phyloP scores from a whole-genome alignment of 306 rosid species.

The Medicago truncatula region DNA sequence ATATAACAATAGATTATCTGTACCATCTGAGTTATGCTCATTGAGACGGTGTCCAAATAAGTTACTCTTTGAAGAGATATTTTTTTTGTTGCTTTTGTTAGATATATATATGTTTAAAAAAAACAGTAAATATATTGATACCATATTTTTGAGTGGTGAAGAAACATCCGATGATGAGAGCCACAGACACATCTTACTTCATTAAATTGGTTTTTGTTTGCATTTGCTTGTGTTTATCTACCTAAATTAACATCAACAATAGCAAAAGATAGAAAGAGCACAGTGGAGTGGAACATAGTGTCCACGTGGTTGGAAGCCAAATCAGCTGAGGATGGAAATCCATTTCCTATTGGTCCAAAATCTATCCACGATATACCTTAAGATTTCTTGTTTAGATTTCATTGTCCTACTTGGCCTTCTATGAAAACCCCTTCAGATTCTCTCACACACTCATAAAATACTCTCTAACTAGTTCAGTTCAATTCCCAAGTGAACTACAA shows the following conservation, averaged over 20 bases:
- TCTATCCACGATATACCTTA: constrained; percentile 70
- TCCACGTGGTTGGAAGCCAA: constrained; percentile 73
- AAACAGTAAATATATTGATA: too few species aligned
- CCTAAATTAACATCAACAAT: background rate
- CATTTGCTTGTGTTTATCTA: constrained; percentile 10
- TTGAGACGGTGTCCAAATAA: too few species aligned
- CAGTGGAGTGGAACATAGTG: constrained; percentile 23
- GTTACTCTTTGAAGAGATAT: too few species aligned
- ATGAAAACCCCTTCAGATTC: constrained; percentile 47
- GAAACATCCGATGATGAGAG: background rate
- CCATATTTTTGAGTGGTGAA: constrained; percentile 30
- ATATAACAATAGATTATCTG: too few species aligned
- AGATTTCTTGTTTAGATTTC: constrained; percentile 72
- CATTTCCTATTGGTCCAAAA: constrained; percentile 77
- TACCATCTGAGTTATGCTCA: too few species aligned
- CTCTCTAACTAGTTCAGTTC: constrained; percentile 19
- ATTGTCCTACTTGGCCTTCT: constrained; percentile 72
- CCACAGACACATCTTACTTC: background rate
- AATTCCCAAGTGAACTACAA: constrained; percentile 17
- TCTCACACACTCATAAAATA: constrained; percentile 49
- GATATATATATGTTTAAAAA: too few species aligned
- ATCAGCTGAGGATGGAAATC: constrained; percentile 57
- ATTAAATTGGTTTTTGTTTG: constrained; percentile 38
- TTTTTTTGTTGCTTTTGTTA: too few species aligned
- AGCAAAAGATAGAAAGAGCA: constrained; percentile 36